Base-by-base conservation (phyloP, 768 basidiomycete species). In the Coprinellus micaceus region DNA sequence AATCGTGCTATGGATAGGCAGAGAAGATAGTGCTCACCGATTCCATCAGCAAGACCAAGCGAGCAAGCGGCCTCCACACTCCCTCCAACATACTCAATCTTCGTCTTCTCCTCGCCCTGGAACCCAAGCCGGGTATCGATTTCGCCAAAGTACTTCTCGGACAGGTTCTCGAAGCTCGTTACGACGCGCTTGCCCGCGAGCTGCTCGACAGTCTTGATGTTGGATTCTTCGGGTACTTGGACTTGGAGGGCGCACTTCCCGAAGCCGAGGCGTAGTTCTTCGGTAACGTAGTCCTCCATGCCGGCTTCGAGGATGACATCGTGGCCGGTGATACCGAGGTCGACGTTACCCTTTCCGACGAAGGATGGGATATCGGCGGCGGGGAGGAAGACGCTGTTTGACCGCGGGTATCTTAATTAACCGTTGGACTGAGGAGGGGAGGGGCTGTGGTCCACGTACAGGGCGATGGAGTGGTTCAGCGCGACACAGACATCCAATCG, bases 41-140 rank as follows among this genome's bases (percentile, higher is more conserved):
- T 98, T 7, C 94, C 97, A 71, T 99, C 97, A 4, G 97, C 96
- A 59, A 98, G 78, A 1, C 97, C 97, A 12, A 99, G 77, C 1
- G 97, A 84, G 74, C 97, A 99, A 36, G 97, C 97, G 7, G 96
- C 97, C 71, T 99, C 97, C 0, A 99, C 97, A 65, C 94, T 96
- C 2, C 97, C 97, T 2, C 97, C 95, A 2, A 99, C 88, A 67
- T 98, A 98, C 69, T 95, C 91, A 28, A 99, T 91, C 68, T 81
- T 83, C 0, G 97, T 98, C 61, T 74, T 76, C 37, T 80, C 66
- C 10, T 81, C 82, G 0, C 72, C 86, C 11, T 71, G 63, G n/a
- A 87, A 71, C 13, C 76, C 70, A 25, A 83, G 60, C 45, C 71
- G 73, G 13, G 76, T 72, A 61, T 94, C 93, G 0, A 94, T 53